Conservation (phyloP, 106 monocot genomes). For the Apostasia ramifera region DNA sequence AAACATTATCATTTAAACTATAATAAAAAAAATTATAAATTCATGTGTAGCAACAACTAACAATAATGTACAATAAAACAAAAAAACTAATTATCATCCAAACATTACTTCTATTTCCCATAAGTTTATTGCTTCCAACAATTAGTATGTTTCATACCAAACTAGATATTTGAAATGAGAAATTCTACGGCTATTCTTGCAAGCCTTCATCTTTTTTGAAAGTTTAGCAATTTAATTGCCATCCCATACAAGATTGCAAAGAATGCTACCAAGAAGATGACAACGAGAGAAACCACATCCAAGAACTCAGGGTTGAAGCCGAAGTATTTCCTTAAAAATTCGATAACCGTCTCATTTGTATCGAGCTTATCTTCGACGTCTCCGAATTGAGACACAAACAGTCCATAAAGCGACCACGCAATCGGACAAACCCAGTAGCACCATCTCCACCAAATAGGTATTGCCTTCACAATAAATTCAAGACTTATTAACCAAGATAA, state of each 20-base stretch:
- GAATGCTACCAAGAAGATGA: slow-evolving; percentile 29
- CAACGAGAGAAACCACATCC: slow-evolving; percentile 31
- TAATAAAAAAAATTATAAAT: no score
- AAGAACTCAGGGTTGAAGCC: slow-evolving; percentile 39
- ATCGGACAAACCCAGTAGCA: slow-evolving; percentile 39
- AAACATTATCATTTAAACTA: no score
- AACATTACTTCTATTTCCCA: no score
- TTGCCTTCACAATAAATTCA: slow-evolving; percentile 9
- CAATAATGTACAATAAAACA: no score
- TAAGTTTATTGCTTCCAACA: no score
- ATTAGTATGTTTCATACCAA: no score
- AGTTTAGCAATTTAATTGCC: slow-evolving; percentile 38
- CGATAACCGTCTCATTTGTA: not conserved
- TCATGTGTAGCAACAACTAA: no score
- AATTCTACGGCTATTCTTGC: no score
- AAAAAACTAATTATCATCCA: no score
- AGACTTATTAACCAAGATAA: not conserved
- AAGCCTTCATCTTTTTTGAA: slow-evolving; percentile 30
- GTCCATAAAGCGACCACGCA: slow-evolving; percentile 41
- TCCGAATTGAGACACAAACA: slow-evolving; percentile 47
- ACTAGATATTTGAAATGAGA: no score
- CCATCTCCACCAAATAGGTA: slow-evolving; percentile 45
- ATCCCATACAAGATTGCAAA: slow-evolving; percentile 47
- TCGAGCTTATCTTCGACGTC: slow-evolving; percentile 12
- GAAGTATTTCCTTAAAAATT: slow-evolving; percentile 33